phyloP scores from a whole-genome alignment of 371 early-diverging fungal genomes.

The Rhizopus delemar region DNA sequence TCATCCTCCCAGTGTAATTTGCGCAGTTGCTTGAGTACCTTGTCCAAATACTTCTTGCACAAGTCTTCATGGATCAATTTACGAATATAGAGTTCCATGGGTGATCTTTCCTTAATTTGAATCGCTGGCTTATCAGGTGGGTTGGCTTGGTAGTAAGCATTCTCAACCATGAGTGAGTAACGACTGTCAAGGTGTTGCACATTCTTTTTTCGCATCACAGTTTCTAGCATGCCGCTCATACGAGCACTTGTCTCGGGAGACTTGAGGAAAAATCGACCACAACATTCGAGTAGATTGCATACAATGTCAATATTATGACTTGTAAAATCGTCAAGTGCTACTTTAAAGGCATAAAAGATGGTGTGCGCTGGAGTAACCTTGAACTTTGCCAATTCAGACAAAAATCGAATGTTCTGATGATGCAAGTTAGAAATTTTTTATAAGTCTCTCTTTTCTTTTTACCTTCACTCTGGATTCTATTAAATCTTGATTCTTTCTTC shows the following conservation, averaged over 20 bases:
- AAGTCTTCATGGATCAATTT: constrained; percentile 85
- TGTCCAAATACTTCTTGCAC: constrained; percentile 64
- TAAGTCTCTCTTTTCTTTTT: background rate
- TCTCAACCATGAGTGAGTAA: constrained; percentile 86
- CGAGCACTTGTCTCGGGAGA: constrained; percentile 73
- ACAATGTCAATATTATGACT: constrained; percentile 82
- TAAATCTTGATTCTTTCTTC: constrained; percentile 69
- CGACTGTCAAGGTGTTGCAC: constrained; percentile 84
- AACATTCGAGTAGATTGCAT: constrained; percentile 83
- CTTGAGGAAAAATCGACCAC: constrained; percentile 85
- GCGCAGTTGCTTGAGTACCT: constrained; percentile 73
- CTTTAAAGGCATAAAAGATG: constrained; percentile 81
- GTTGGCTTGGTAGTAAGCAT: constrained; percentile 89
- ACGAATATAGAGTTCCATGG: constrained; percentile 84
- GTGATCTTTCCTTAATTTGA: constrained; percentile 65
- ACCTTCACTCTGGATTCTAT: constrained; percentile 78
- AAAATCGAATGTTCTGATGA: constrained; percentile 74
- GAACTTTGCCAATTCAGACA: constrained; percentile 93
- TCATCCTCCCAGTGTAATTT: constrained; percentile 87
- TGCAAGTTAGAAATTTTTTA: background rate
- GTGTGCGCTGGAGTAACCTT: constrained; percentile 77
- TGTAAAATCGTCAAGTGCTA: constrained; percentile 81
- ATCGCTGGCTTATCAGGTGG: constrained; percentile 73
- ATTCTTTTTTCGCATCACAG: constrained; percentile 84
- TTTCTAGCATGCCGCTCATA: constrained; percentile 75